phyloP scores from a whole-genome alignment of 1,139 yeast species.

The Pichia cactophila region DNA sequence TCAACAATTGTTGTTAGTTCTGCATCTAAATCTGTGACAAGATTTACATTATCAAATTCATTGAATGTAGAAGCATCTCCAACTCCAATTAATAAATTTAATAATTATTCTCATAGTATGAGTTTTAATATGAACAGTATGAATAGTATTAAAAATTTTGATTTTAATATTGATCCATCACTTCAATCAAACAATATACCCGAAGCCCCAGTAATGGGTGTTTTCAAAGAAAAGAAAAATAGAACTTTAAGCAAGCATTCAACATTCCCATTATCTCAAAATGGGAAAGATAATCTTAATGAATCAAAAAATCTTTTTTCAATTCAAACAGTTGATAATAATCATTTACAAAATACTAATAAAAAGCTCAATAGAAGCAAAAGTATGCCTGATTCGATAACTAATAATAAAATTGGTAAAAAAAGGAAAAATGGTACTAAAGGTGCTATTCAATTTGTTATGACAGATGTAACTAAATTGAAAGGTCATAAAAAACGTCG shows the following conservation, averaged over 20 bases:
- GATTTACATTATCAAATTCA: neutral
- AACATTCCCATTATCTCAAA: constrained; percentile 1
- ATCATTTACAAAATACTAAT: neutral
- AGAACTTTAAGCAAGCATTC: constrained; percentile 4
- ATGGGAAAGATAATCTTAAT: neutral
- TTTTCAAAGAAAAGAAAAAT: constrained; percentile 7
- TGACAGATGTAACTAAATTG: constrained; percentile 14
- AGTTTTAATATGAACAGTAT: neutral
- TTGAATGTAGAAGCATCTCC: constrained; percentile 11
- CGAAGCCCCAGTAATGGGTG: constrained; percentile 11
- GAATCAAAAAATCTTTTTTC: neutral
- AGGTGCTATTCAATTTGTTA: constrained; percentile 12
- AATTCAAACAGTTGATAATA: neutral
- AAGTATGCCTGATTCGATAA: constrained; percentile 3
- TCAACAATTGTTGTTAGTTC: constrained; percentile 14
- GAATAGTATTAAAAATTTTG: neutral
- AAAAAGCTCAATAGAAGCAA: constrained; percentile 4
- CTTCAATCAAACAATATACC: neutral
- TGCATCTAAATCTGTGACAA: constrained; percentile 5
- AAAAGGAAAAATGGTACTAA: constrained; percentile 1
- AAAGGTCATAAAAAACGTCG: constrained; percentile 10
- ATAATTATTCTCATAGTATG: neutral
- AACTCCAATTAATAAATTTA: constrained; percentile 12
- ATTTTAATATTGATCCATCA: neutral
- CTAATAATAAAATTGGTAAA: neutral